Percentiles rank a stretch among this genome's conserved stretches.
Conservation (phyloP, 495 filamentous ascomycete genomes). For the Hyaloscypha variabilis region DNA sequence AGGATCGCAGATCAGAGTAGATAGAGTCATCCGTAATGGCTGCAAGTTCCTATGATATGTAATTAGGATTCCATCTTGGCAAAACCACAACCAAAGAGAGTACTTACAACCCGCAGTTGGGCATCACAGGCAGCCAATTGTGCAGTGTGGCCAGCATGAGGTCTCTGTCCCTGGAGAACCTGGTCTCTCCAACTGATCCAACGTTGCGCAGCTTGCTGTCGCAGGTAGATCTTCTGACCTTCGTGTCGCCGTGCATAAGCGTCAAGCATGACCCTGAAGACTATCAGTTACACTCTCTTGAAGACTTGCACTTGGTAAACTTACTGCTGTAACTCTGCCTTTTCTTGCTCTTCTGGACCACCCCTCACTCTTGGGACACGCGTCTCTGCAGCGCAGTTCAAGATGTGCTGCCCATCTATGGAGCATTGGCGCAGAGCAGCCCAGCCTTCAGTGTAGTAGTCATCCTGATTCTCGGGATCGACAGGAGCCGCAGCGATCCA, state of each 20-base stretch:
- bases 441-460: constrained; percentile 81
- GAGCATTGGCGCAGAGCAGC: constrained; percentile 73
- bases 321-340: constrained; percentile 76
- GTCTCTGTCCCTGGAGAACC: constrained; percentile 65
- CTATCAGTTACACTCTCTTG: neutral
- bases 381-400: constrained; percentile 64
- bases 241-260: constrained; percentile 79
- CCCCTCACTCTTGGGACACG: constrained; percentile 59
- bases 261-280: constrained; percentile 72
- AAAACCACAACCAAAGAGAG: constrained; percentile 10
- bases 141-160: constrained; percentile 57
- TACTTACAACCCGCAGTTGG: constrained; percentile 63
- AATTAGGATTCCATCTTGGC: neutral
- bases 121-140: constrained; percentile 62
- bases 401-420: constrained; percentile 72
- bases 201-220: constrained; percentile 73
- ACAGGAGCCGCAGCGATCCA: constrained; percentile 74
- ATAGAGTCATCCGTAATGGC: constrained; percentile 69
- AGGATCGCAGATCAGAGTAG: constrained; percentile 62
- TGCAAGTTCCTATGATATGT: constrained; percentile 60
- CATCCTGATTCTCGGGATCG: constrained; percentile 59
- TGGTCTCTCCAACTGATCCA: constrained; percentile 77
- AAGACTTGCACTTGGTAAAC: constrained; percentile 24
- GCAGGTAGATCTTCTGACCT: constrained; percentile 82
- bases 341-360: constrained; percentile 68